Evolutionary conservation across 2,329 filamentous ascomycete species (phyloP), one percentile per base, ranked within the genome.

Genomic region (Rutstroemia sp.): DNA sequence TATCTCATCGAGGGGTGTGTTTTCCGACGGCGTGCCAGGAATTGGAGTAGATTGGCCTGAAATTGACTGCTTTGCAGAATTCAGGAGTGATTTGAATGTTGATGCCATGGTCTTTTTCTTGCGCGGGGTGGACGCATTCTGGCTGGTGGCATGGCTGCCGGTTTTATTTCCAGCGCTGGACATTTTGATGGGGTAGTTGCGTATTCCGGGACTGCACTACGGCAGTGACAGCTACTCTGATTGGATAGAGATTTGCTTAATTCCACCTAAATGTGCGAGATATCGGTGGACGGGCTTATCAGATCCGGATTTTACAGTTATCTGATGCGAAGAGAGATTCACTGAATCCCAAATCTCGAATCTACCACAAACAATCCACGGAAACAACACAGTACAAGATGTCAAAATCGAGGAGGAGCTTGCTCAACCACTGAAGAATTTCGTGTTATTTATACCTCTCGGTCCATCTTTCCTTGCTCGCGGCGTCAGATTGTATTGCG

Each of bases 1-100:
- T 9, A 97, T 77, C 36, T 57, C 39, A 8, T 60, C 56, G 16
- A 63, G 53, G 10, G 64, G 57, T 5, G 65, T 59, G 23, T 53
- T 60, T 55, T 62, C 61, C 5, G 58, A 56, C 9, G 59, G 59
- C 5, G 63, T 61, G 16, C 63, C 60, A 12, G 62, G 70, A 8
- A 54, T 39, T 34, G 61, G 61, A 9, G 64, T 64, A 19, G 64
- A 56, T n/a, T 58, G 49, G 2, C 66, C 66, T 2, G 61, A 62
- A 16, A 69, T 58, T 2, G 62, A 60, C 46, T 64, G 60, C 44
- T 59, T 58, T 8, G 66, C 67, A 47, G 55, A 61, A 36, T 56
- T 59, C 14, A 70, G 39, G 2, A 68, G 52, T 1, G 64, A 65
- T 51, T 64, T 67, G 57, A 69, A 63, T 8, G 60, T 58, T 2